Percentiles rank a stretch among this genome's conserved stretches.
Evolutionary conservation across 139 green algal genomes (phyloP).

Genomic region (Chlamydomonas schloesseri): DNA sequence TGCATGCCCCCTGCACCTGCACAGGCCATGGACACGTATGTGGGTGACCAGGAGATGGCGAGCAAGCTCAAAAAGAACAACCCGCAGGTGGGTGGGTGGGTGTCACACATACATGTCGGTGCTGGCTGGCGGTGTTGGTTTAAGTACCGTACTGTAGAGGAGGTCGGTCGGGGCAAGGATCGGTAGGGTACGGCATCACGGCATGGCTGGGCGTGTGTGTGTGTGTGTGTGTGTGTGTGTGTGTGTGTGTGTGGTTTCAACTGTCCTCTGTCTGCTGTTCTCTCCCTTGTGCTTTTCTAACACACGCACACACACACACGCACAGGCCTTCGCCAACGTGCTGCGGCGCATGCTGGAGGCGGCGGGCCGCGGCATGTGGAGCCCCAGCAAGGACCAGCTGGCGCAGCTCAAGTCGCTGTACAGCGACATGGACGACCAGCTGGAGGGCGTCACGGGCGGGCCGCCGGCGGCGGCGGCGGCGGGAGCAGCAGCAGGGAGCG

Average conservation of each 20-base stretch:
- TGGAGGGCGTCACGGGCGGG: constrained; percentile 85
- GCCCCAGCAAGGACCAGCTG: constrained; percentile 77
- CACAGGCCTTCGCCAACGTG: constrained; percentile 86
- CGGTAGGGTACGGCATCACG: no score
- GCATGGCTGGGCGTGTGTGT: background rate
- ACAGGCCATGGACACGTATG: constrained; percentile 91
- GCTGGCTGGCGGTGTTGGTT: no score
- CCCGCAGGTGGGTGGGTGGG: constrained; percentile 65
- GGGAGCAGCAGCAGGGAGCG: no score
- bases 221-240: background rate
- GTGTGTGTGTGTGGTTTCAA: background rate
- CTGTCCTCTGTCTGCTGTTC: no score
- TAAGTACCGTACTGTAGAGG: no score
- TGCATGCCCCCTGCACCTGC: no score
- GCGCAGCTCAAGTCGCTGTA: constrained; percentile 83
- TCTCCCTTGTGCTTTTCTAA: no score
- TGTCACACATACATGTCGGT: no score
- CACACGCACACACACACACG: no score
- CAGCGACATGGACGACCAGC: constrained; percentile 90
- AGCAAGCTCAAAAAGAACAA: constrained; percentile 78
- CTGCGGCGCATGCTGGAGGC: constrained; percentile 95
- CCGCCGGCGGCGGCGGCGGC: no score
- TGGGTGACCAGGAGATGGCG: constrained; percentile 86
- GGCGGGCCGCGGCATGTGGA: constrained; percentile 93
- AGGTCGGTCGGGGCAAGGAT: no score